Base-by-base conservation (phyloP, 2,329 filamentous ascomycete species). In the Fusarium lateritium region DNA sequence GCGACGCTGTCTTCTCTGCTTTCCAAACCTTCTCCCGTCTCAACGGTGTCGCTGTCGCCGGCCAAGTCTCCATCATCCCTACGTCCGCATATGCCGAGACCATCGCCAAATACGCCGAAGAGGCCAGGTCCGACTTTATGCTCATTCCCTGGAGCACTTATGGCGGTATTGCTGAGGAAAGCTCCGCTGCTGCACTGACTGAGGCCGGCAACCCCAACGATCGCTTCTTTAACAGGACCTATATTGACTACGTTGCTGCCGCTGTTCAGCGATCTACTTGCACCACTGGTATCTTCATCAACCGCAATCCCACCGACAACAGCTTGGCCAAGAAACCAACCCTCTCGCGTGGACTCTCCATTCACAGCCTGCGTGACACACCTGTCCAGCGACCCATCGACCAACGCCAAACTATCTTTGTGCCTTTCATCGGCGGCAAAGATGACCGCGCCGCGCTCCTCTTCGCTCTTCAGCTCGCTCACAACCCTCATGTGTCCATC, bases 61-160 rank as follows among this genome's bases (percentile, higher is more conserved):
- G 94, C 6, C 92, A 91, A 62, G 91, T 97, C 2, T 89, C 92
- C 1, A 89, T 97, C 47, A 89, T 94, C 1, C 93, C 94, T 0
- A 90, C 94, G 56, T 83, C 87, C 13, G 91, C 90, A 0, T 98
- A 94, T 75, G 90, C 94, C 0, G 92, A 95, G 59, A 93, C 92
- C 0, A 83, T 98, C 10, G 84, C 88, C 36, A 86, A 85, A 26
- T 91, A 92, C 65, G 92, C 92, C 1, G 86, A 88, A 6, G 89
- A 94, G 60, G 87, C 92, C 15, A 83, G 82, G 3, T 89, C 91
- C 0, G 92, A 95, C 73, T 86, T 95, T 26, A 85, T 97, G 7
- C 84, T 98, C 5, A 86, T 98, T 7, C 95, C 95, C 0, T 98
- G 96, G 95, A 95, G 92, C 72, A 92, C 97, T 72, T 91, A 90